Conservation (phyloP, 257 asterid species). For the Osmanthus fragrans region DNA sequence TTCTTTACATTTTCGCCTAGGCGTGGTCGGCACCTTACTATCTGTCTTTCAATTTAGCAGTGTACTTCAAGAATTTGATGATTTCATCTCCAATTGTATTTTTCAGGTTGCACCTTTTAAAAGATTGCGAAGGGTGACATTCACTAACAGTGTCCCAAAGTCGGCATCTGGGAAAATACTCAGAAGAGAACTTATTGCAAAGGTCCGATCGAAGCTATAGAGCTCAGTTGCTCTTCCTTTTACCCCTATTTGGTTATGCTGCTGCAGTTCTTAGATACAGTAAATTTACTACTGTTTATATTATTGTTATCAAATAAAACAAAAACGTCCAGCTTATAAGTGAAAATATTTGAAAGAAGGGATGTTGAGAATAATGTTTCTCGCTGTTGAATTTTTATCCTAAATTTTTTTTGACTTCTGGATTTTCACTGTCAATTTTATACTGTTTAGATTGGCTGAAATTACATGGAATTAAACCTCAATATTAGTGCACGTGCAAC, state of each 20-base stretch:
- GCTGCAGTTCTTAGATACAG: not conserved
- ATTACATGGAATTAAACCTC: too few relatives aligned
- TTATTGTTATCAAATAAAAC: not conserved
- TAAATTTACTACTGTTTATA: not conserved
- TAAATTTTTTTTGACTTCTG: too few relatives aligned
- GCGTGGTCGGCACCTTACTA: not conserved
- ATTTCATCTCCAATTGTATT: not conserved
- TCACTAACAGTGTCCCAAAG: slow-evolving; percentile 77
- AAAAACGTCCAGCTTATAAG: too few relatives aligned
- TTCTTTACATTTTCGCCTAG: not conserved
- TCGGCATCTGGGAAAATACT: slow-evolving; percentile 87
- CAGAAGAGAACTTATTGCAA: slow-evolving; percentile 76
- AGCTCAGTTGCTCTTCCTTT: not conserved
- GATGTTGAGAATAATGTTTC: too few relatives aligned
- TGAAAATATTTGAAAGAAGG: too few relatives aligned
- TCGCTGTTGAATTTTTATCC: too few relatives aligned
- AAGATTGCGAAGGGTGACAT: slow-evolving; percentile 67
- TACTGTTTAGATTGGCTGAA: too few relatives aligned
- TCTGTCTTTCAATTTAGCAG: not conserved
- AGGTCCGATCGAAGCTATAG: slow-evolving; percentile 65
- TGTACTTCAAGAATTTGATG: not conserved
- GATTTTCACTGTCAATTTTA: too few relatives aligned
- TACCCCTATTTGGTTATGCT: not conserved
- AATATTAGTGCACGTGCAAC: too few relatives aligned
- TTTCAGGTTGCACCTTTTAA: slow-evolving; percentile 88